Evolutionary conservation across 345 rosid genomes (phyloP), one percentile per base, ranked within the genome.

Genomic region (Mangifera indica): DNA sequence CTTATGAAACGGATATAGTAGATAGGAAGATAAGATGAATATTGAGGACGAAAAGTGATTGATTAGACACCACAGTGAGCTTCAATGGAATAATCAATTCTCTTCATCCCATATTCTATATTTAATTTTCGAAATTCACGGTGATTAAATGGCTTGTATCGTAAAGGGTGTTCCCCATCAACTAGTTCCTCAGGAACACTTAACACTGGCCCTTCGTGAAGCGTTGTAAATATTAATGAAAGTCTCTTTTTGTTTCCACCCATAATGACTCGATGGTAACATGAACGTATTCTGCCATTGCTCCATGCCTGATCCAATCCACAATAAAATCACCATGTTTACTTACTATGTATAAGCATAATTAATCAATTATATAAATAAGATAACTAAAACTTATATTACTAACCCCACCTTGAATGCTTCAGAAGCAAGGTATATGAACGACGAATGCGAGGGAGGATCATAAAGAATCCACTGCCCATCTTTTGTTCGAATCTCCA

Each of bases 401-500:
- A 37, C 7, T 7, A 37, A 37, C 3, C 48, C n/a, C 24, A 65
- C 65, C 63, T 57, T 64, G 65, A 42, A 57, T 22, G 70, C 76
- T 65, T 26, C 68, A 9, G 46, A 70, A 55, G 70, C 64, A 34
- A 74, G 46, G 66, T 58, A 59, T 2, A 63, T 40, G 52, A 62
- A 25, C 10, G 77, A 67, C 45, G 67, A 44, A 0, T 57, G 66
- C 3, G 76, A 52, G 22, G 63, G 7, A 63, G 58, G 59, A 40
- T 44, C 40, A 14, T 53, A 22, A 21, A n/a, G 12, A 20, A 81
- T 76, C 81, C 84, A 81, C 0, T 74, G 51, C 5, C 77, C 81
- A 2, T 74, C 46, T 74, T 72, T 74, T 29, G 78, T 78, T 46
- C 76, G 77, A 1, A 81, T 67, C 71, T 83, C 80, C 24, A 85